A percentile compares a stretch with the other conserved stretches of the same genome.
These are phyloP conservation scores for Trichoderma sp. DNA, from an alignment of 2,329 filamentous ascomycete genomes.

Conservation along the genomic window DNA sequence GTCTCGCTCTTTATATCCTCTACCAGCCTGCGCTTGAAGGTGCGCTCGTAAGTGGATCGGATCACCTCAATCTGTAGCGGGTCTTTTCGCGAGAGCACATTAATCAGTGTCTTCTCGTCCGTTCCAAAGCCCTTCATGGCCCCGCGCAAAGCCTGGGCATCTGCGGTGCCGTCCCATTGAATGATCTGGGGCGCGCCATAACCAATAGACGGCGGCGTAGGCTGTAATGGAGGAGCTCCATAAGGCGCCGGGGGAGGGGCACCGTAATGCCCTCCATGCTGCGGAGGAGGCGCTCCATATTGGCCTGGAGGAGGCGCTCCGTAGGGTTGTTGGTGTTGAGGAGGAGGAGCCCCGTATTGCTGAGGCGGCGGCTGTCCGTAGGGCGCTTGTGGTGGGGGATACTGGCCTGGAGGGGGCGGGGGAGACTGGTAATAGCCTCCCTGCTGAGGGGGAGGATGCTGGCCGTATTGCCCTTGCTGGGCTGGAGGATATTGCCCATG, in stretches of 20 bases:
- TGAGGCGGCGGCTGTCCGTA: constrained; percentile 25
- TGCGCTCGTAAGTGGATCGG: constrained; percentile 62
- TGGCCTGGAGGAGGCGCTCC: constrained; percentile 24
- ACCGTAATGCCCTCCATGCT: constrained; percentile 34
- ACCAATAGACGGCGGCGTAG: constrained; percentile 66
- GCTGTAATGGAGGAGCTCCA: constrained; percentile 39
- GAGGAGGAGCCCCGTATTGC: constrained; percentile 34
- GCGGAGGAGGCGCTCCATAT: constrained; percentile 35
- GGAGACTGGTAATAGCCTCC: constrained; percentile 33
- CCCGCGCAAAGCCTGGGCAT: constrained; percentile 69
- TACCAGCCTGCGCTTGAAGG: constrained; percentile 66
- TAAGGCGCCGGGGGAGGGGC: constrained; percentile 38
- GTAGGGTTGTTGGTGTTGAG: constrained; percentile 24
- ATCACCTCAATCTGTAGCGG: constrained; percentile 73
- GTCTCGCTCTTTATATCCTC: constrained; percentile 77
- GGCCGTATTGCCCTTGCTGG: constrained; percentile 34
- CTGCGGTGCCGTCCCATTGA: constrained; percentile 62
- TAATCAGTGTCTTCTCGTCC: constrained; percentile 74
- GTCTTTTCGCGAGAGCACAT: constrained; percentile 67
- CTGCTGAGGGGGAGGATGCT: constrained; percentile 26
- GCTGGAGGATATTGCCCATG: constrained; percentile 34
- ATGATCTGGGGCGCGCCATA: constrained; percentile 72
- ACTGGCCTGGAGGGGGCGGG: constrained; percentile 28
- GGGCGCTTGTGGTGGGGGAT: constrained; percentile 27
- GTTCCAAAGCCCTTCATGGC: constrained; percentile 96